Evolutionary conservation across 305 asterid species (phyloP), one percentile per base, ranked within the genome.

Genomic region (Rubia tinctorum): DNA sequence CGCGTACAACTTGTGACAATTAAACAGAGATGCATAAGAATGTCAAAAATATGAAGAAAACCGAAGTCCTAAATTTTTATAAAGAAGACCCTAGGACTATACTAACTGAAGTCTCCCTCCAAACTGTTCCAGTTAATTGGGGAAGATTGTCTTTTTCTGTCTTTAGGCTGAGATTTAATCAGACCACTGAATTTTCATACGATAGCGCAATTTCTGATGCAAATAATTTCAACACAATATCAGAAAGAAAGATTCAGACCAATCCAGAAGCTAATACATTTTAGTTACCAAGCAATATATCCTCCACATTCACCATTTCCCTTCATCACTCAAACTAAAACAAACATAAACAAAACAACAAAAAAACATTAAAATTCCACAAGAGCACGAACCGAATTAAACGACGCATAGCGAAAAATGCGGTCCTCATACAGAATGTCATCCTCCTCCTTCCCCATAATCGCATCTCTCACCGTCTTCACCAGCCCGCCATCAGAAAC

Each of bases 361-460:
- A 10, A 49, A 63, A 70, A 39, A 0, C 42, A 44, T 61, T 18
- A 71, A 27, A 43, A 67, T 23, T 40, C 34, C 73, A 63, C 45
- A 76, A 77, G 42, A 74, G 68, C 79, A 87, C 95, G 86, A 74
- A 95, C 99, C 81, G 98, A 92, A 84, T 89, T 90, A 66, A 82
- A 68, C 5, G 99, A 92, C 58, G 99, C 98, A 84, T 84, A 95
- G 55, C 92, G 91, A 58, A 95, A 89, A 78, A 95, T 89, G 68
- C 94, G 90, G 85, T 92, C 99, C 79, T 95, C 99, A 76, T 89
- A 95, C 69, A 90, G 81, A 80, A 95, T 86, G 69, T 95, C 99
- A 76, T 92, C 99, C 27, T 92, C 97, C 60, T 92, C 97, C 81
- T 75, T 75, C 62, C 99, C 99, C 27, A 87, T 66, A 77, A 95